These are phyloP conservation scores for Fusarium tuaranense DNA, from an alignment of 2,329 filamentous ascomycete species.

Conservation along the genomic window DNA sequence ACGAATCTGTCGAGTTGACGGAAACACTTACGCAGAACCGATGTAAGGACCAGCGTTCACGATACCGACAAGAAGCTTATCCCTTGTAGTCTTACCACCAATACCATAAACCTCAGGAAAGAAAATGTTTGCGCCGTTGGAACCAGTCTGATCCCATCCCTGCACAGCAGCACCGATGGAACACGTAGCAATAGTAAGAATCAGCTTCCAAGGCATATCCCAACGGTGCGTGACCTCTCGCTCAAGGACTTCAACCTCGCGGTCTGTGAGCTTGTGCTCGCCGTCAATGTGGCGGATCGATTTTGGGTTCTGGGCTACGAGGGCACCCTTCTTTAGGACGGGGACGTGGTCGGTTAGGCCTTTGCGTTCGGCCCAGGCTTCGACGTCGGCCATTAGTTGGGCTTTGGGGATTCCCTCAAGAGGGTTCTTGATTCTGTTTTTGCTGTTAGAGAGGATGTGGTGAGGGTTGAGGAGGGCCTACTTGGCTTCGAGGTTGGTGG, in stretches of 20 bases:
- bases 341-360: constrained; percentile 69
- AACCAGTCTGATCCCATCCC: constrained; percentile 74
- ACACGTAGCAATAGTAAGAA: constrained; percentile 74
- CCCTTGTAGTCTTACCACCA: constrained; percentile 45
- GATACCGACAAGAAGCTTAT: constrained; percentile 69
- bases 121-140: constrained; percentile 71
- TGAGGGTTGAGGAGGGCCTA: constrained; percentile 41
- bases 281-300: constrained; percentile 66
- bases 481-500: constrained; percentile 57
- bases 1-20: background rate
- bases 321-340: constrained; percentile 67
- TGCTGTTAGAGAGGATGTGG: background rate
- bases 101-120: constrained; percentile 63
- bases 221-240: constrained; percentile 75
- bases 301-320: constrained; percentile 68
- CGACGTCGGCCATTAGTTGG: constrained; percentile 68
- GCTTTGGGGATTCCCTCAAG: constrained; percentile 62
- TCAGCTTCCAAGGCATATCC: constrained; percentile 70
- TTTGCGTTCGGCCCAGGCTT: constrained; percentile 67
- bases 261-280: constrained; percentile 55
- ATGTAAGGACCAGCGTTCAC: constrained; percentile 70
- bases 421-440: constrained; percentile 58
- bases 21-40: constrained; percentile 55
- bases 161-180: constrained; percentile 76
- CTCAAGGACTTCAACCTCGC: constrained; percentile 59